Conservation (phyloP, 495 filamentous ascomycete genomes). For the Thermothielavioides terrestris region DNA sequence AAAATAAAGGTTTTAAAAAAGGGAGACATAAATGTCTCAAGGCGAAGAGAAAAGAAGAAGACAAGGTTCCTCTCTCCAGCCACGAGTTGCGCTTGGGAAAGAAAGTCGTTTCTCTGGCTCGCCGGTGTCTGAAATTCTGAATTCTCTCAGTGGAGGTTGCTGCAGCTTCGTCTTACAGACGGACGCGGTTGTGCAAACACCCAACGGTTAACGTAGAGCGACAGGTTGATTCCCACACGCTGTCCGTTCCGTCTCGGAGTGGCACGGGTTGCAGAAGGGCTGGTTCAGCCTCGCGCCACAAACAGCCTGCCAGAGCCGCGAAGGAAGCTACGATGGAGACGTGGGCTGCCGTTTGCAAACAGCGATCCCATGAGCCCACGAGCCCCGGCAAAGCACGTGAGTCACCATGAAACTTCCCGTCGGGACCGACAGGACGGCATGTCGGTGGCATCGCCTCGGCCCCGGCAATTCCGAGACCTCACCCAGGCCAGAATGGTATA, state of each 20-base stretch:
- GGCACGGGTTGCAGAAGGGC: too few relatives aligned
- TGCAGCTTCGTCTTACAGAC: too few relatives aligned
- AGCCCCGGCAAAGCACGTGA: not conserved
- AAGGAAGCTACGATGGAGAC: not conserved
- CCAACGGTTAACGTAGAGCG: not conserved
- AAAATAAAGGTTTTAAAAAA: too few relatives aligned
- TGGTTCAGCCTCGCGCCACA: not conserved
- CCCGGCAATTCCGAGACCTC: slow-evolving; percentile 13
- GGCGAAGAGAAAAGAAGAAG: too few relatives aligned
- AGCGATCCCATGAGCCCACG: not conserved
- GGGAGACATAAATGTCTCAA: too few relatives aligned
- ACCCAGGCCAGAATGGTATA: not conserved
- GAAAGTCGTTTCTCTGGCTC: too few relatives aligned
- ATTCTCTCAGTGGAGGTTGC: too few relatives aligned
- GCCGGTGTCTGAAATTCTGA: too few relatives aligned
- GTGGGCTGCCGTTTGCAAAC: not conserved
- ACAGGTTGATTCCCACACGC: not conserved
- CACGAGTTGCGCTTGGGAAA: too few relatives aligned
- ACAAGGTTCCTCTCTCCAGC: too few relatives aligned
- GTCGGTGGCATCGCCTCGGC: slow-evolving; percentile 1
- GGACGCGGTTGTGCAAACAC: too few relatives aligned
- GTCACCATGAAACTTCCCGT: not conserved
- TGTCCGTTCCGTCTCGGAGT: too few relatives aligned
- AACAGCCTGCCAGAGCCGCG: not conserved
- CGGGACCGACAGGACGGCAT: slow-evolving; percentile 16